Percentiles rank a stretch among this genome's conserved stretches.
Conservation (phyloP, 352 stramenopile species). For the Globisporangium apiculatum region DNA sequence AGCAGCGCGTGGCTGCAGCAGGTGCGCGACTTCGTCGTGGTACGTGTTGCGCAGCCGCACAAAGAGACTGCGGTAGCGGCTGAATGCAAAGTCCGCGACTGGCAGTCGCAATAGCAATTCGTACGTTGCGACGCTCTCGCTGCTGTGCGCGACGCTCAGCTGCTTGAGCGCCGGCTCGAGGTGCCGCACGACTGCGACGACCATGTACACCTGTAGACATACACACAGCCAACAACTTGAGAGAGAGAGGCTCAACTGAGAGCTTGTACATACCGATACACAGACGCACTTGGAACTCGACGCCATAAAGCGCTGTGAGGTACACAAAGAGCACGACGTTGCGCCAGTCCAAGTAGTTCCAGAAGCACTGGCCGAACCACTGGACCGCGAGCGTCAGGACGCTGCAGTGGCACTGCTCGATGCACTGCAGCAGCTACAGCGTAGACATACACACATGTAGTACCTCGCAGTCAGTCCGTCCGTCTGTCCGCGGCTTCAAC, state of each 20-base stretch:
- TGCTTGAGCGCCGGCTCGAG: constrained; percentile 31
- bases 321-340: constrained; percentile 45
- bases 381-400: constrained; percentile 34
- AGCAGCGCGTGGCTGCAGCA: constrained; percentile 8
- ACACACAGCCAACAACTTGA: too few relatives aligned
- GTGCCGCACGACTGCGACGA: constrained; percentile 42
- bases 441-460: not conserved
- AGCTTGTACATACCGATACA: too few relatives aligned
- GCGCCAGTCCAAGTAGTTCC: constrained; percentile 68
- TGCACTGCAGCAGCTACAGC: constrained; percentile 28
- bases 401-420: constrained; percentile 39
- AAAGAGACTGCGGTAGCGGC: constrained; percentile 27
- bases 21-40: constrained; percentile 23
- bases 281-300: constrained; percentile 43
- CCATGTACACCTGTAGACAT: constrained; percentile 33
- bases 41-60: constrained; percentile 43
- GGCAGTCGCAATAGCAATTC: constrained; percentile 27
- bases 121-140: constrained; percentile 23
- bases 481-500: too few relatives aligned
- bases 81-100: constrained; percentile 43
- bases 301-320: constrained; percentile 45
- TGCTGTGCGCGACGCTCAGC: constrained; percentile 19
- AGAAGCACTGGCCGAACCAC: constrained; percentile 56
- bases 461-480: too few relatives aligned
- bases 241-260: too few relatives aligned